Conservation (phyloP, 2,329 filamentous ascomycete genomes). For the Zalaria obscura region DNA sequence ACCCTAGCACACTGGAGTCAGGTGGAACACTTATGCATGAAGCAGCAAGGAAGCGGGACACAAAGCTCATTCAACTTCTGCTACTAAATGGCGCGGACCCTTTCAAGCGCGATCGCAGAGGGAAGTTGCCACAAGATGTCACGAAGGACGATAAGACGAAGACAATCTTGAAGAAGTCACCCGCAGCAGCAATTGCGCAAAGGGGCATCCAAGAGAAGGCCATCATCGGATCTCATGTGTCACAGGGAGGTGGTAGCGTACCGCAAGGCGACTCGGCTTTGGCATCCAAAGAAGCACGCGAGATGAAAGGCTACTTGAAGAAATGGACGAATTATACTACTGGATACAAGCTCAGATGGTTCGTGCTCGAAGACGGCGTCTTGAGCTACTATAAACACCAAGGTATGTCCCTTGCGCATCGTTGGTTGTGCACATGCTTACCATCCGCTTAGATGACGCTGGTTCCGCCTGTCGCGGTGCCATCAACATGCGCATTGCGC, state of each 20-base stretch:
- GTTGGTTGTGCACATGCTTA: conserved; percentile 7
- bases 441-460: conserved; percentile 54
- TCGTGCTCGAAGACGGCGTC: conserved; percentile 93
- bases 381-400: conserved; percentile 99
- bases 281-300: conserved; percentile 73
- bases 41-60: conserved; percentile 76
- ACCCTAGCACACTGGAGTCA: conserved; percentile 58
- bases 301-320: conserved; percentile 98
- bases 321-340: conserved; percentile 99
- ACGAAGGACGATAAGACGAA: conserved; percentile 87
- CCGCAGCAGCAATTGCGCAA: conserved; percentile 86
- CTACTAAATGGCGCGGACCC: conserved; percentile 91
- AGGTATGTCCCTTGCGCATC: conserved; percentile 23
- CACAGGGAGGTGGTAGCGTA: conserved; percentile 22
- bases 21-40: conserved; percentile 93
- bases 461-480: conserved; percentile 92
- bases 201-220: conserved; percentile 94
- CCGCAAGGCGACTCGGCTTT: conserved; percentile 33
- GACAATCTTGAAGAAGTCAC: conserved; percentile 82
- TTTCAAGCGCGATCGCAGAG: conserved; percentile 86
- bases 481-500: conserved; percentile 97
- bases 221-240: conserved; percentile 62
- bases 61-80: conserved; percentile 75
- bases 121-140: conserved; percentile 88
- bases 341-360: conserved; percentile 94